Evolutionary conservation across 345 rosid species (phyloP), one percentile per base, ranked within the genome.

Genomic region (Hirschfeldia incana): DNA sequence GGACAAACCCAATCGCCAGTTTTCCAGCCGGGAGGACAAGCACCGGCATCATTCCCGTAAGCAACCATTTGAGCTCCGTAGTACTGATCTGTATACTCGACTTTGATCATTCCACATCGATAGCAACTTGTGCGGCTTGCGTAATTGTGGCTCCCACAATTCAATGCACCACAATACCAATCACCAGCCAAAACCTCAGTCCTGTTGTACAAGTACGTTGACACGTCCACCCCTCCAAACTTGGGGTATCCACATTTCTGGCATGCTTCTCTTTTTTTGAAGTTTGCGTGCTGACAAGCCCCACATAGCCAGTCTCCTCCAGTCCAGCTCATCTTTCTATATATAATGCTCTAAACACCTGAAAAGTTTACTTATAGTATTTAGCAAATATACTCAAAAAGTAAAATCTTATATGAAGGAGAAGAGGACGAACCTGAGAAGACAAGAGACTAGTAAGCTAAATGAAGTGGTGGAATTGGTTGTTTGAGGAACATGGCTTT

Each of bases 1-100:
- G 86, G 83, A 87, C 99, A 95, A 72, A 91, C 81, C 99, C 99
- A 95, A 83, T 95, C 99, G 21, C 99, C 99, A 37, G 87, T 58
- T 85, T 93, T 93, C 99, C 99, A 95, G 6, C 98, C 98, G 0
- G 98, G 87, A 39, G 91, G 92, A 28, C 26, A 76, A 70, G 77
- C 75, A 53, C 86, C 84, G 28, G 83, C 87, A 70, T 87, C 87
- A 21, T 84, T 53, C 26, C 80, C 82, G 30, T 73, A 77, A 53
- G 65, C 74, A 67, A 66, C 81, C 84, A 44, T 81, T 74, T 63
- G 81, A 29, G 71, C 12, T 6, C 71, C 85, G 12, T 64, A 80
- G 66, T 75, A 80, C 60, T 80, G 83, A 37, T 72, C 84, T 0
- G 77, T 83, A 66, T 83, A 77, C 10, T 84, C 86, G 12, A 9